A percentile compares a stretch with the other conserved stretches of the same genome.
Conservation (phyloP, 176 grass and related monocot genomes). For the Triticum turgidum region DNA sequence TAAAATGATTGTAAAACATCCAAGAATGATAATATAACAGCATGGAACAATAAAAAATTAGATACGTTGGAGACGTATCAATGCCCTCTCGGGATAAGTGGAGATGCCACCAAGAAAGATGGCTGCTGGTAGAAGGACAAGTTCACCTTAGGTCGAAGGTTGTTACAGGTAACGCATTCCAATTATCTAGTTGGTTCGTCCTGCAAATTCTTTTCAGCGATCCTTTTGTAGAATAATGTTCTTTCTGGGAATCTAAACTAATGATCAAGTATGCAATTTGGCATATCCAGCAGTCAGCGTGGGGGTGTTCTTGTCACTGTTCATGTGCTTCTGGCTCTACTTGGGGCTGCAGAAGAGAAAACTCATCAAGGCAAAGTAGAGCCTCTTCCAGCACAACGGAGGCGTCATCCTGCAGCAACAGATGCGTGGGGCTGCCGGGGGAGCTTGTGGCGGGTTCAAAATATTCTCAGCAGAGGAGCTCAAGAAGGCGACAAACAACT, state of each 20-base stretch:
- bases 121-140: constrained; percentile 48
- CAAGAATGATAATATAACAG: no score
- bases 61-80: not conserved
- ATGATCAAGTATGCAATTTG: not conserved
- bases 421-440: not conserved
- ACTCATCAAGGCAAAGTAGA: constrained; percentile 45
- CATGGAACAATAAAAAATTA: no score
- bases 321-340: constrained; percentile 21
- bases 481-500: no score
- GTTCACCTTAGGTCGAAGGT: constrained; percentile 44
- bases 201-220: no score
- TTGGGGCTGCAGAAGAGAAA: constrained; percentile 51
- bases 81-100: not conserved
- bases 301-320: constrained; percentile 30
- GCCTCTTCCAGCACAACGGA: constrained; percentile 62
- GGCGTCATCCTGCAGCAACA: constrained; percentile 50
- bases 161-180: constrained; percentile 32
- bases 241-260: no score
- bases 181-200: no score
- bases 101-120: not conserved
- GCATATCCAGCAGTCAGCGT: constrained; percentile 32
- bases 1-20: no score
- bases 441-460: not conserved
- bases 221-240: no score
- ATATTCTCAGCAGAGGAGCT: no score